Conservation (phyloP, 169 alveolate species). For the Plasmodium fragile region DNA sequence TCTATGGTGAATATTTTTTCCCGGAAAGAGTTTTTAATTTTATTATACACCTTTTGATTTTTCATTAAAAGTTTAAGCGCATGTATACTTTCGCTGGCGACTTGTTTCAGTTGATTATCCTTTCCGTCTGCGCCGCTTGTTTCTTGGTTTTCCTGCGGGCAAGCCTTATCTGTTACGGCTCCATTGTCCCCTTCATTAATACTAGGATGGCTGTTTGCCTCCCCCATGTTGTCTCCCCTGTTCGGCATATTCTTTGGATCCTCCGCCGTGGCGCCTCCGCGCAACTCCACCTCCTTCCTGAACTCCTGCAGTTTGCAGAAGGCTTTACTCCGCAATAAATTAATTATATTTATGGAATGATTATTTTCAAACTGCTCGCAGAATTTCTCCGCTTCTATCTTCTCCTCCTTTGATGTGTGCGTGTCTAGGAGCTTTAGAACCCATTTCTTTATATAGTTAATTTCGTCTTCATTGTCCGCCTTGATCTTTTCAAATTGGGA, state of each 20-base stretch:
- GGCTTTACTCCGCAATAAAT: slow-evolving; percentile 67
- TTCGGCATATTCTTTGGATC: not conserved
- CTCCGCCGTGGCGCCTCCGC: not conserved
- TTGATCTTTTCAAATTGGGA: slow-evolving; percentile 71
- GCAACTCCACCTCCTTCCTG: slow-evolving; percentile 55
- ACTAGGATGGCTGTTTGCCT: not conserved
- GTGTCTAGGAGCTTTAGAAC: slow-evolving; percentile 54
- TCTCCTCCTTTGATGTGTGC: slow-evolving; percentile 67
- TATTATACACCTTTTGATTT: slow-evolving; percentile 68
- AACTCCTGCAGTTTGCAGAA: slow-evolving; percentile 71
- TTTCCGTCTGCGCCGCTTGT: not conserved
- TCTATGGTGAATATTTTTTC: slow-evolving; percentile 74
- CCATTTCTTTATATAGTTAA: slow-evolving; percentile 72
- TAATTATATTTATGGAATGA: slow-evolving; percentile 69
- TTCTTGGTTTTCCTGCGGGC: not conserved
- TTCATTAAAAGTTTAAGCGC: slow-evolving; percentile 68
- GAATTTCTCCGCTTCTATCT: slow-evolving; percentile 49
- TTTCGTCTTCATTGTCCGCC: slow-evolving; percentile 64
- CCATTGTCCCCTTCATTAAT: not conserved
- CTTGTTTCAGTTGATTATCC: slow-evolving; percentile 51
- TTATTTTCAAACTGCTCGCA: slow-evolving; percentile 64
- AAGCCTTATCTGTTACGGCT: not conserved
- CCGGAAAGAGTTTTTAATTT: slow-evolving; percentile 71
- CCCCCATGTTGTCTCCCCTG: not conserved
- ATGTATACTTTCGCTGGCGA: slow-evolving; percentile 73